phyloP scores from a whole-genome alignment of 495 filamentous ascomycete genomes.

The Parathielavia appendiculata region DNA sequence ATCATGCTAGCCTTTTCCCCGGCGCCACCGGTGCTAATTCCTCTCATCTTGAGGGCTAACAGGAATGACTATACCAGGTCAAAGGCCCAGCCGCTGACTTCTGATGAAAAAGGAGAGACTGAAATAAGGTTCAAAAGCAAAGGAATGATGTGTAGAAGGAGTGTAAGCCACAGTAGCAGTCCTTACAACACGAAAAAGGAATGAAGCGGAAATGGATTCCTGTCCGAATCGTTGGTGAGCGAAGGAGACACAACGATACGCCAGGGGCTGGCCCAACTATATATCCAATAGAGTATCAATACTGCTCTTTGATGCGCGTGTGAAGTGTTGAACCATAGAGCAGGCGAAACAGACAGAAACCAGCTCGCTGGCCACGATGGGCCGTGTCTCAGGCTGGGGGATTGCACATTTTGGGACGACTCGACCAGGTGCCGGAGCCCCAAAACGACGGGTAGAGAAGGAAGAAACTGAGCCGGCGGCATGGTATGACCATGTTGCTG shows the following conservation, averaged over 20 bases:
- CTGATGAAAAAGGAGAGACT: background rate
- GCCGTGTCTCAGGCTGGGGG: constrained; percentile 7
- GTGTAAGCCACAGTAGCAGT: background rate
- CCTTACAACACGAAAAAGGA: background rate
- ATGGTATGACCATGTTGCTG: background rate
- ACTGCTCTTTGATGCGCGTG: background rate
- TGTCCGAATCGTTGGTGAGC: background rate
- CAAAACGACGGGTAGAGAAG: background rate
- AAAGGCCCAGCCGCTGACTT: constrained; percentile 11
- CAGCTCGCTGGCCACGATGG: background rate
- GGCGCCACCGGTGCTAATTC: background rate
- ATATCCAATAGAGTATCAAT: background rate
- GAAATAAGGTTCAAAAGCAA: background rate
- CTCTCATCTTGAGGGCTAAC: constrained; percentile 15
- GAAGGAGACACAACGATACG: background rate
- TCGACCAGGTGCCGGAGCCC: background rate
- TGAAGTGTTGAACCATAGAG: no score
- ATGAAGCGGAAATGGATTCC: background rate
- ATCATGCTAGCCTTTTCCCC: constrained; percentile 12
- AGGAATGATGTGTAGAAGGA: constrained; percentile 6
- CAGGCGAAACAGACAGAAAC: background rate
- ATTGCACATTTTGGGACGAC: background rate
- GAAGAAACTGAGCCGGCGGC: background rate
- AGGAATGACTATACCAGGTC: constrained; percentile 5
- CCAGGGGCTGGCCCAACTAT: background rate